Base-by-base conservation (phyloP, 495 filamentous ascomycete species). In the Penicillium maclennaniae region DNA sequence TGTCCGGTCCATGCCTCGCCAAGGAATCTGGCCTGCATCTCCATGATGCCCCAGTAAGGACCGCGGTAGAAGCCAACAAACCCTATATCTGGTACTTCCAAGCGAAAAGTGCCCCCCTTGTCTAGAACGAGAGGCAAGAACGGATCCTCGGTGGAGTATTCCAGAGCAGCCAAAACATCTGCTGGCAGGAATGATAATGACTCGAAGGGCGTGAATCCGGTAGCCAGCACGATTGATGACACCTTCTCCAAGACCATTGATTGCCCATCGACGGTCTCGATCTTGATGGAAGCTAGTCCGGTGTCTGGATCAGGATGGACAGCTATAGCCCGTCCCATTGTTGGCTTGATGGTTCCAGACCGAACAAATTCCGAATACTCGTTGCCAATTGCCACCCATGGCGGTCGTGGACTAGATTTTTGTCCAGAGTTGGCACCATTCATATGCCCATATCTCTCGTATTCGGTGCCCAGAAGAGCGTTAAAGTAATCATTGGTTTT, bases 41-140 rank as follows among this genome's bases (percentile, higher is more conserved):
- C 91, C 78, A 92, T 87, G 1, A 88, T 80, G 0, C 86, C 87
- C 87, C 89, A 96, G 67, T 87, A 95, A 0, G 91, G 88, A 1
- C 88, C 87, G 34, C 88, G 81, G 65, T 95, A 92, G 67, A 92
- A 87, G 5, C 91, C 91, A 0, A 95, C 83, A 53, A 95, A 95
- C 0, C 87, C 88, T 1, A 92, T 68, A 19, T 81, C 79, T 0
- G 83, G 80, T 1, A 91, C 61, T 4, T 69, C 67, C 0, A 76
- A 74, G 57, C 86, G 83, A 31, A 84, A 72, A 5, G 81, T 86
- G 16, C 78, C 77, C 52, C 84, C 83, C 43, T 86, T 81, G 41
- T 86, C 84, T 4, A 95, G 72, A 0, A 88, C 77, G 3, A 91
- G 63, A 0, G 90, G 88, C 9, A 88, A 74, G 55, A 84, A 82